Evolutionary conservation across 768 basidiomycete genomes (phyloP).

Genomic region (Dendrothele bispora): DNA sequence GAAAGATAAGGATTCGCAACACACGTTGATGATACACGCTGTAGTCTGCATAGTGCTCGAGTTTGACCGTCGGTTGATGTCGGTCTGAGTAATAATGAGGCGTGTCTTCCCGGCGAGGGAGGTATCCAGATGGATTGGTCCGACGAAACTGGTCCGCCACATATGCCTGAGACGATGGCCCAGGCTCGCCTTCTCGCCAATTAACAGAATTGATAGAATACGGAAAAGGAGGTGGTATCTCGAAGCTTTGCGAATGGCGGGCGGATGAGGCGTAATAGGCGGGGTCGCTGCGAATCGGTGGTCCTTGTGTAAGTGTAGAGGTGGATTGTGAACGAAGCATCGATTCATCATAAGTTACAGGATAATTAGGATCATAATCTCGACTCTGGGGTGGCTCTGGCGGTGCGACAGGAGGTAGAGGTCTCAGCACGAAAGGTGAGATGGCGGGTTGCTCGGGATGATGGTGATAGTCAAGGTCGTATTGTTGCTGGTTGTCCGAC

Average conservation of each 20-base stretch:
- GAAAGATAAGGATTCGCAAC: not conserved
- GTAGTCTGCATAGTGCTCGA: not conserved
- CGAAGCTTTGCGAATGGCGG: constrained; percentile 18
- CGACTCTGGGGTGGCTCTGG: constrained; percentile 6
- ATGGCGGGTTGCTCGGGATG: constrained; percentile 12
- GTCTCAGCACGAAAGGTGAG: constrained; percentile 13
- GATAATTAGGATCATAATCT: constrained; percentile 1
- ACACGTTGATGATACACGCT: constrained; percentile 5
- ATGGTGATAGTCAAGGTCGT: constrained; percentile 20
- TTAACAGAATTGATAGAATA: constrained; percentile 24
- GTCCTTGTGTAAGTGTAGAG: constrained; percentile 26
- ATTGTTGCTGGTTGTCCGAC: constrained; percentile 10
- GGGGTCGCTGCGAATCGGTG: constrained; percentile 7
- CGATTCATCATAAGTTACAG: not conserved
- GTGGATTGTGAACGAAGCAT: constrained; percentile 1
- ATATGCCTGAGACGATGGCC: constrained; percentile 44
- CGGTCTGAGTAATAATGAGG: constrained; percentile 1
- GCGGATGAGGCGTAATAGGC: constrained; percentile 22
- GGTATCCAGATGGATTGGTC: not conserved
- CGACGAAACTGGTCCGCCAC: not conserved
- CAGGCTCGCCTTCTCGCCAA: constrained; percentile 47
- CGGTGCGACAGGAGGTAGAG: constrained; percentile 15
- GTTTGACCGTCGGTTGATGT: no score
- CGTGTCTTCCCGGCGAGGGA: not conserved
- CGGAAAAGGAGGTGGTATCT: constrained; percentile 24